Evolutionary conservation across 2,329 filamentous ascomycete genomes (phyloP).

Genomic region (Botryotinia convoluta): DNA sequence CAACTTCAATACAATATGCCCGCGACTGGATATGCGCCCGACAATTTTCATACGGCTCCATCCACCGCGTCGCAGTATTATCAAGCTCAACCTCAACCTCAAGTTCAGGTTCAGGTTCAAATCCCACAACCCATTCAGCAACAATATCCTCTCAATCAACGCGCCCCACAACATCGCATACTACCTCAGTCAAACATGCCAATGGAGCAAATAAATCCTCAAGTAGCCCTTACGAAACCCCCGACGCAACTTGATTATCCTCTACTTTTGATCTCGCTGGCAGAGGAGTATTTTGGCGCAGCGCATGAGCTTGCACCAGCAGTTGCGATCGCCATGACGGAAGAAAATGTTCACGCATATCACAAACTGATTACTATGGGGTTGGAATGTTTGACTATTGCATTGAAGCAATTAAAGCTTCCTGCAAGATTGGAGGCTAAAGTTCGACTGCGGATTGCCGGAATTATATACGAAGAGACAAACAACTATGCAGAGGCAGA

Average conservation of each 20-base stretch:
- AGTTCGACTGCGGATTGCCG: conserved; percentile 68
- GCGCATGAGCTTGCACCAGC: conserved; percentile 56
- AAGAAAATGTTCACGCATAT: conserved; percentile 59
- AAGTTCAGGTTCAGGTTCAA: conserved; percentile 9
- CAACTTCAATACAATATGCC: conserved; percentile 16
- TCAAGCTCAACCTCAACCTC: conserved; percentile 14
- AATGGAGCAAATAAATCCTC: conserved; percentile 11
- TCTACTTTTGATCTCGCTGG: conserved; percentile 61
- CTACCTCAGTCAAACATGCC: conserved; percentile 17
- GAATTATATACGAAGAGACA: conserved; percentile 68
- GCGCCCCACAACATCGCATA: conserved; percentile 8
- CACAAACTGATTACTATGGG: conserved; percentile 70
- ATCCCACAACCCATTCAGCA: conserved; percentile 24
- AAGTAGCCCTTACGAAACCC: conserved; percentile 18
- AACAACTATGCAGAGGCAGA: conserved; percentile 73
- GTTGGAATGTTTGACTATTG: conserved; percentile 68
- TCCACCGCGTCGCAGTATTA: conserved; percentile 21
- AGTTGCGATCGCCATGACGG: conserved; percentile 50
- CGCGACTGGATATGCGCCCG: conserved; percentile 15
- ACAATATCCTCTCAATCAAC: conserved; percentile 11
- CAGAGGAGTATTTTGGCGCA: conserved; percentile 71
- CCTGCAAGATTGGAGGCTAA: conserved; percentile 66
- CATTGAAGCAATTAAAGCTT: conserved; percentile 59
- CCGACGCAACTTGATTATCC: conserved; percentile 27
- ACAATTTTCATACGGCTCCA: conserved; percentile 9